Evolutionary conservation across 139 green algal genomes (phyloP), one percentile per base, ranked within the genome.

Genomic region (Tetradesmus obliquus): DNA sequence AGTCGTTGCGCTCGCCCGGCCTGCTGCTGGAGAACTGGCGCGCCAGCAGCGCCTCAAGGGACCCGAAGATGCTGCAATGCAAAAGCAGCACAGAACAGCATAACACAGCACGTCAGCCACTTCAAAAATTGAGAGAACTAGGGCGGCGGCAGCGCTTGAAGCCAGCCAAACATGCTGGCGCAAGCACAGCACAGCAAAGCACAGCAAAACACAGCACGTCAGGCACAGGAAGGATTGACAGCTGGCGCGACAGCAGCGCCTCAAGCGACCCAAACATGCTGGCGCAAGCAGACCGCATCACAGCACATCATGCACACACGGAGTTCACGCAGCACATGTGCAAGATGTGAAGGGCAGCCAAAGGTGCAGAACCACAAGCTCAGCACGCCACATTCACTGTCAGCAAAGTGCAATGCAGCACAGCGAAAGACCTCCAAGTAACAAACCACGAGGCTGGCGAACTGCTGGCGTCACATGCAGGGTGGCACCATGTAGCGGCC

Each of bases 1-100:
- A 96, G 91, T 96, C 94, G 55, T 86, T 91, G 83, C 94, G 92
- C 10, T 13, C 20, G 1, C 89, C 89, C 51, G 89, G 66, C 8
- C n/a, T 5, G 72, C 9, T 55, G 45, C 81, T 12, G 19, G 55
- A n/a, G 53, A 89, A 84, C 45, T 62, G 19, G 9, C 81, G 81
- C 53, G 55, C 60, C 45, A 92, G 82, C 82, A 92, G 82, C 51
- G 7, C 3, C 55, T 92, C 89, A 3, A 92, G 54, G 20, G 45
- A 51, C 1, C 81, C 76, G 62, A 92, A 91, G 3, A 74, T 69
- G 45, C 88, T 91, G 88, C 74, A 86, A 8, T 1, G 3, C 45
- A 58, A 10, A n/a, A n/a, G n/a, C 66, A 74, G 66, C 66, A 74
- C n/a, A n/a, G n/a, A 72, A 7, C 15, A 74, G 66, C 66, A 74